Percentiles rank a stretch among this genome's conserved stretches.
Conservation (phyloP, 805 yeast species). For the Millerozyma acaciae region DNA sequence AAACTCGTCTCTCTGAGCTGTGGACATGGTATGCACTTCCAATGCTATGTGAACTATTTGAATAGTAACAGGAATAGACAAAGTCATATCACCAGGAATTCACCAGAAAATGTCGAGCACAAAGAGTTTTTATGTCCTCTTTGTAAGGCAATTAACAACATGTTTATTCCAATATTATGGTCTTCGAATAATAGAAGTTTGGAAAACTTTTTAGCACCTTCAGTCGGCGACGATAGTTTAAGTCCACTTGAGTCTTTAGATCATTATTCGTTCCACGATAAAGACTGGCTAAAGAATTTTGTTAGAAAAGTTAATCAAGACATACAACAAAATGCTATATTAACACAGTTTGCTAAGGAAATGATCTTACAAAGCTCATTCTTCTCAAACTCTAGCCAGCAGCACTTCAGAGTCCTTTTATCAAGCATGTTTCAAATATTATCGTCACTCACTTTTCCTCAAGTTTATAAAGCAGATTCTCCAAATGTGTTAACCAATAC, state of each 20-base stretch:
- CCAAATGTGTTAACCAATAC: slow-evolving; percentile 47
- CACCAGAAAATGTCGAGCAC: slow-evolving; percentile 68
- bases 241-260: slow-evolving; percentile 14
- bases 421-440: slow-evolving; percentile 33
- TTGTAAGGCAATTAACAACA: slow-evolving; percentile 82
- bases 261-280: slow-evolving; percentile 12
- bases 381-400: slow-evolving; percentile 13
- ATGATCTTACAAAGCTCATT: slow-evolving; percentile 21
- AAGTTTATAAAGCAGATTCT: slow-evolving; percentile 31
- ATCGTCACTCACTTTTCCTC: slow-evolving; percentile 36
- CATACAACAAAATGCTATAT: slow-evolving; percentile 18
- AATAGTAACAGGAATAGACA: slow-evolving; percentile 52
- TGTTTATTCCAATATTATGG: slow-evolving; percentile 77
- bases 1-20: slow-evolving; percentile 66
- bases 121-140: slow-evolving; percentile 85
- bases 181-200: slow-evolving; percentile 39
- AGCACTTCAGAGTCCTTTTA: slow-evolving; percentile 25
- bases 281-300: slow-evolving; percentile 25
- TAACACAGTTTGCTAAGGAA: slow-evolving; percentile 25
- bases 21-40: slow-evolving; percentile 90
- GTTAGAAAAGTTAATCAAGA: slow-evolving; percentile 16
- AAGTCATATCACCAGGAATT: slow-evolving; percentile 74
- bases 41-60: slow-evolving; percentile 67
- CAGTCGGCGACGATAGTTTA: slow-evolving; percentile 1
- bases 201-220: slow-evolving; percentile 16